Evolutionary conservation across 1,284 basidiomycete genomes (phyloP), one percentile per base, ranked within the genome.

Genomic region (Apiotrichum siamense): DNA sequence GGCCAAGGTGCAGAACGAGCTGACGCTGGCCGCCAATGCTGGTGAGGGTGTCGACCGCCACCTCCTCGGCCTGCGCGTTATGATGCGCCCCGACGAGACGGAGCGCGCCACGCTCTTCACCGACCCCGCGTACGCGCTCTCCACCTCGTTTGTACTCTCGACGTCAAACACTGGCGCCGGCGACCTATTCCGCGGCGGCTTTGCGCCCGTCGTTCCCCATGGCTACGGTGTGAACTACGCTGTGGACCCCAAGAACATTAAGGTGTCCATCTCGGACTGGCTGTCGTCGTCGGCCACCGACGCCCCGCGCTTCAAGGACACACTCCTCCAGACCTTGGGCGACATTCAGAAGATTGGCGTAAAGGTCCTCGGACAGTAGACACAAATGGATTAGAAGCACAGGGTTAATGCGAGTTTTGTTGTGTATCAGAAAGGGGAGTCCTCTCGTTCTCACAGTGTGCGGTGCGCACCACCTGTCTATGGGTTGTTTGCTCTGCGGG

Each of bases 171-270:
- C 51, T n/a, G 36, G 41, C 17, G 41, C 51, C 1, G 51, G 51
- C 25, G 51, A 53, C 46, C n/a, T 44, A 31, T 48, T 53, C 51
- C 51, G 51, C 32, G 51, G 51, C 31, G 51, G 51, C 10, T 53
- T 53, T 23, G 51, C 51, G 17, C 51, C 51, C 15, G 51, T 53
- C 24, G 29, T 31, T 3, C 42, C 41, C 5, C 37, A 44, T 20
- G 51, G 51, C 25, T 53, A 53, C 26, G 51, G 51, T 21, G 43
- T 53, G 20, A 53, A 53, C 51, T 53, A 53, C 23, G 51, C 51
- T 3, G 35, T 53, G 31, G 51, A 53, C 51, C 46, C 46, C 21
- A 41, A 44, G 42, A 37, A 53, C 46, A 53, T 53, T 42, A 53
- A 53, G 46, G 26, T 48, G 17, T 38, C 31, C 23, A 39, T 53